Conservation (phyloP, 2,329 filamentous ascomycete genomes). For the Aspergillus phoenicis region DNA sequence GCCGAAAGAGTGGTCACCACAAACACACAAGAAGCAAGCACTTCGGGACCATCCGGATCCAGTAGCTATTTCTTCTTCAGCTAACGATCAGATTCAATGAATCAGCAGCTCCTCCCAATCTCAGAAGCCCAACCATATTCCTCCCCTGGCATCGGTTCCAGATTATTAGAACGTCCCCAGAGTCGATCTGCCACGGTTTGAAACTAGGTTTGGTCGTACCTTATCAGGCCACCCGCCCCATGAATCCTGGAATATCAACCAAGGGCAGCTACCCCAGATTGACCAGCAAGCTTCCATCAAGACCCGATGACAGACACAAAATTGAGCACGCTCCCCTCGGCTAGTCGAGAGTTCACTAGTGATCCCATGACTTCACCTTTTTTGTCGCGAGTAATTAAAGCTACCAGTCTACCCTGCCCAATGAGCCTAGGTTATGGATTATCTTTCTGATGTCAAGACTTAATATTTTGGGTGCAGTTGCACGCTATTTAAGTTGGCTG, state of each 20-base stretch:
- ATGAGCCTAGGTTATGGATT: background rate
- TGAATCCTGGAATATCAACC: background rate
- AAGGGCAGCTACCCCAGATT: background rate
- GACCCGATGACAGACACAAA: background rate
- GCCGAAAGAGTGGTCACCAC: too few relatives aligned
- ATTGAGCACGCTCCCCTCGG: background rate
- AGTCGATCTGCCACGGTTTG: background rate
- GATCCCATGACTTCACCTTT: background rate
- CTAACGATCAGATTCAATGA: background rate
- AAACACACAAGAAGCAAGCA: too few relatives aligned
- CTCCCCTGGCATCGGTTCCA: background rate
- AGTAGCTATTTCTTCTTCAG: background rate
- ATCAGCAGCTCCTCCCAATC: background rate
- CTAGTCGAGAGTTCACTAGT: background rate
- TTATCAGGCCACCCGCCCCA: background rate
- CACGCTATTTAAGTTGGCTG: background rate
- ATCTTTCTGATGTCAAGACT: conserved; percentile 6
- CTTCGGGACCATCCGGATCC: too few relatives aligned
- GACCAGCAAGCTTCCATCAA: background rate
- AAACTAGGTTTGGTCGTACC: background rate
- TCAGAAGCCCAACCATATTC: background rate
- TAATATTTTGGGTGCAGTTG: background rate
- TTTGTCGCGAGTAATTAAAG: background rate
- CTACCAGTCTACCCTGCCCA: background rate
- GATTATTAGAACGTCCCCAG: background rate